phyloP scores from a whole-genome alignment of 768 basidiomycete genomes.

The Mycena indigotica region DNA sequence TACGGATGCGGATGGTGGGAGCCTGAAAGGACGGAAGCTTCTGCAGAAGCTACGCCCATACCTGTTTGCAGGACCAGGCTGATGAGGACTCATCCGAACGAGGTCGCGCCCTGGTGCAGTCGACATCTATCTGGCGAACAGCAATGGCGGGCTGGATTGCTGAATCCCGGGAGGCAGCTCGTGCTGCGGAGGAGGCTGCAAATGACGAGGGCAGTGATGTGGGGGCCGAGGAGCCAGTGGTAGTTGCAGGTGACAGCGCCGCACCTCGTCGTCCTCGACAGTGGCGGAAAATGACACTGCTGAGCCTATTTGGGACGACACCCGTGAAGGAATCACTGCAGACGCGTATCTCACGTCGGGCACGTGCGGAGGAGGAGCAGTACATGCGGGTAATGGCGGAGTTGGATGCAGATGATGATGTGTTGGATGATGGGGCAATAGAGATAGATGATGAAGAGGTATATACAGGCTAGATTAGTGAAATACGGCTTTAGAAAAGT shows the following conservation, averaged over 20 bases:
- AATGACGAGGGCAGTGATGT: slow-evolving; percentile 23
- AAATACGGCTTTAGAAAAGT: no score
- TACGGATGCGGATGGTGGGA: slow-evolving; percentile 9
- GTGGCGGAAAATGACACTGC: neutral
- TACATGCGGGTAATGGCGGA: slow-evolving; percentile 9
- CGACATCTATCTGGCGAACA: slow-evolving; percentile 1
- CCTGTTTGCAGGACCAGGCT: slow-evolving; percentile 8
- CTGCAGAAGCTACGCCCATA: slow-evolving; percentile 3
- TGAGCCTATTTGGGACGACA: neutral
- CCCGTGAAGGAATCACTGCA: neutral
- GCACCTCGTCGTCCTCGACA: slow-evolving; percentile 1
- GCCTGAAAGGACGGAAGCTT: slow-evolving; percentile 2
- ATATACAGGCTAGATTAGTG: no score
- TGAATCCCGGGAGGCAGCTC: neutral
- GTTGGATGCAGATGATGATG: slow-evolving; percentile 7
- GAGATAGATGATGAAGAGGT: no score
- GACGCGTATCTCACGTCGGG: neutral
- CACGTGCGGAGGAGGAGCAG: neutral
- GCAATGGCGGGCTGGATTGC: slow-evolving; percentile 3
- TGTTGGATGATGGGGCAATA: no score
- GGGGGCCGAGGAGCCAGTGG: slow-evolving; percentile 20
- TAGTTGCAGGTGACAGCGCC: slow-evolving; percentile 16
- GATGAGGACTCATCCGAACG: slow-evolving; percentile 3
- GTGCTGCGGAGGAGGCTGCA: neutral
- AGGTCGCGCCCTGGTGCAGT: neutral